Conservation (phyloP, 2,329 filamentous ascomycete genomes). For the Calonectria pauciramosa region DNA sequence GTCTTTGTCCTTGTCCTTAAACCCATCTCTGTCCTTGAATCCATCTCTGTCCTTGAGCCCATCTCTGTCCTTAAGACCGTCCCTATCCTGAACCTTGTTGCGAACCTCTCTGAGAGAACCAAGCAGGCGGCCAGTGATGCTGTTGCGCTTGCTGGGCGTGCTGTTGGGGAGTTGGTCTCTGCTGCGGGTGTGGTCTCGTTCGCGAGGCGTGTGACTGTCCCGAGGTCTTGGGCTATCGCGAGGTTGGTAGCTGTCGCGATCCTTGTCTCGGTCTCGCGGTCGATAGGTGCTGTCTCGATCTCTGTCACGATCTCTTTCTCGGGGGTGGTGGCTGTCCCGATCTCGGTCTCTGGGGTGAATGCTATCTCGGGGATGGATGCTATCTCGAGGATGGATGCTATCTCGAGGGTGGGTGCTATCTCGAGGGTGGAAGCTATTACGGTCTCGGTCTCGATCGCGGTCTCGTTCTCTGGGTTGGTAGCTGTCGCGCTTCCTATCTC, state of each 20-base stretch:
- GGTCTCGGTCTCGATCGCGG: conserved; percentile 3
- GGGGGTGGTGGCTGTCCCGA: conserved; percentile 28
- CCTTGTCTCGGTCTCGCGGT: conserved; percentile 39
- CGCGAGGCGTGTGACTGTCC: neutral
- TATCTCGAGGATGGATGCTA: neutral
- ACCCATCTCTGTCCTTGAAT: neutral
- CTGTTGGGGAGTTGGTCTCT: conserved; percentile 33
- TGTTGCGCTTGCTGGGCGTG: conserved; percentile 54
- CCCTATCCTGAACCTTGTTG: conserved; percentile 37
- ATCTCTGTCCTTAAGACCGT: neutral
- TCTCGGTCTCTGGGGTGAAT: neutral
- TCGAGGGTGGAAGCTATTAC: neutral
- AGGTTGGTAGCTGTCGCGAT: conserved; percentile 41
- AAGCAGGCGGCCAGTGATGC: conserved; percentile 56
- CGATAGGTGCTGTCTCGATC: conserved; percentile 34
- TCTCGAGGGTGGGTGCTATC: neutral
- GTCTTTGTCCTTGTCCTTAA: conserved; percentile 32
- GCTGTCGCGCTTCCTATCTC: conserved; percentile 12
- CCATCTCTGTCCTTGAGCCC: neutral
- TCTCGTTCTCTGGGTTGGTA: conserved; percentile 9
- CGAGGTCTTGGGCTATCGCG: conserved; percentile 38
- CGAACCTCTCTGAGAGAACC: conserved; percentile 52
- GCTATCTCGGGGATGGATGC: neutral
- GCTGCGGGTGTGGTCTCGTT: conserved; percentile 24
- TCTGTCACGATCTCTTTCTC: conserved; percentile 22